Percentiles rank a stretch among this genome's conserved stretches.
Conservation (phyloP, 1,139 yeast species). For the Wickerhamomyces sp. region DNA sequence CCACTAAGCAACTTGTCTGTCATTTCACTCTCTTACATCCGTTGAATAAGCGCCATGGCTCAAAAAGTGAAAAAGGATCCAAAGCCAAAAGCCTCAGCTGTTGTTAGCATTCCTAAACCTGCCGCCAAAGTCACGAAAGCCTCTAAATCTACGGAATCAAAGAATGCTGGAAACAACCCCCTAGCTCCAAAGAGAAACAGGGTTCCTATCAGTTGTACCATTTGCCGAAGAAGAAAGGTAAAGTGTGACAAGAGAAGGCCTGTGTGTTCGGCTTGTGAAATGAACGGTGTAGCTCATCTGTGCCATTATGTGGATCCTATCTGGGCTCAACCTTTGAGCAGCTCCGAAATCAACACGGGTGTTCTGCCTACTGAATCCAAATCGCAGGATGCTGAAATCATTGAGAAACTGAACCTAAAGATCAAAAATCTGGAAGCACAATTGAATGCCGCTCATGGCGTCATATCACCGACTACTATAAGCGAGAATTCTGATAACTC, state of each 20-base stretch:
- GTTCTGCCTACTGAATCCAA: conserved; percentile 15
- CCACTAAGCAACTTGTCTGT: too few species aligned
- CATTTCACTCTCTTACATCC: neutral
- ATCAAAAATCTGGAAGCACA: conserved; percentile 16
- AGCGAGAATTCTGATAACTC: conserved; percentile 1
- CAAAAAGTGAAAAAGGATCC: conserved; percentile 5
- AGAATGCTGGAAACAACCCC: conserved; percentile 4
- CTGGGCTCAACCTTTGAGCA: conserved; percentile 40
- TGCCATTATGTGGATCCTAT: conserved; percentile 61
- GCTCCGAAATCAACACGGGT: conserved; percentile 12
- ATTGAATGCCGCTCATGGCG: conserved; percentile 6
- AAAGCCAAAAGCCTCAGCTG: neutral
- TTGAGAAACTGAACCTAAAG: conserved; percentile 22
- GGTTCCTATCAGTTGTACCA: conserved; percentile 40
- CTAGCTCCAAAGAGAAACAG: conserved; percentile 31
- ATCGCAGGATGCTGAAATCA: conserved; percentile 10
- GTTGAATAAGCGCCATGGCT: neutral
- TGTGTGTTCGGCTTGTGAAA: conserved; percentile 66
- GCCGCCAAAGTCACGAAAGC: neutral
- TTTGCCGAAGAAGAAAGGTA: conserved; percentile 40
- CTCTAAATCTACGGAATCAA: conserved; percentile 1
- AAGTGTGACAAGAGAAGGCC: conserved; percentile 64
- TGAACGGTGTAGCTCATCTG: conserved; percentile 68
- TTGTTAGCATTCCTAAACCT: neutral
- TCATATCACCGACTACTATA: conserved; percentile 1